These are phyloP conservation scores for Kurtzmaniella quercitrusa DNA, from an alignment of 1,139 yeast species.

Conservation along the genomic window DNA sequence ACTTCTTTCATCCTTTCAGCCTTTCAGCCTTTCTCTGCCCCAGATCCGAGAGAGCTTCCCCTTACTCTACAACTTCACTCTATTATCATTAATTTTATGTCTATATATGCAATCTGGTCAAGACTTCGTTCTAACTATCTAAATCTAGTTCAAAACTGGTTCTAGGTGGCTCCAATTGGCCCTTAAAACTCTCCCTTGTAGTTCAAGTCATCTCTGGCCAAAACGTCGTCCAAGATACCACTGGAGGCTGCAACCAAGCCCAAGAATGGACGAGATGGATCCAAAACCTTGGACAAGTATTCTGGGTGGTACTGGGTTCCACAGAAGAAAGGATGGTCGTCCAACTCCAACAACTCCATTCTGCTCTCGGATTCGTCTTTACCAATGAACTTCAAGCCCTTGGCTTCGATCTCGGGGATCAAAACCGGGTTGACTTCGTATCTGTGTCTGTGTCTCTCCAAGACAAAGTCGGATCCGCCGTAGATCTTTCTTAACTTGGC, in stretches of 20 bases:
- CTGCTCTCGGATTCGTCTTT: constrained; percentile 85
- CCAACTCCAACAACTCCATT: constrained; percentile 89
- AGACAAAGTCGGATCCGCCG: constrained; percentile 64
- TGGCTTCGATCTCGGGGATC: constrained; percentile 61
- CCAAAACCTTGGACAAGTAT: constrained; percentile 90
- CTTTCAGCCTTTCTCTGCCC: too few species aligned
- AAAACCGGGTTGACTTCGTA: constrained; percentile 91
- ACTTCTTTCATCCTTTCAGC: too few species aligned
- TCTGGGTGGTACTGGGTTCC: constrained; percentile 99
- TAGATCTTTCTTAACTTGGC: constrained; percentile 76
- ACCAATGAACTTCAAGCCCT: constrained; percentile 88
- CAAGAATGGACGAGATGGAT: constrained; percentile 93
- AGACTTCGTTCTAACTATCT: neutral
- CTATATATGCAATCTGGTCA: neutral
- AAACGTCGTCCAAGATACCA: constrained; percentile 66
- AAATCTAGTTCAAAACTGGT: too few species aligned
- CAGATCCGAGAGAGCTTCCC: neutral
- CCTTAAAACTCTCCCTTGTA: constrained; percentile 41
- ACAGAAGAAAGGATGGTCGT: constrained; percentile 80
- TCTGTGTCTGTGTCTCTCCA: constrained; percentile 98
- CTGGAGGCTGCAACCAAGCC: constrained; percentile 94
- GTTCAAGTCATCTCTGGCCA: constrained; percentile 42
- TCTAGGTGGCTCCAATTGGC: too few species aligned
- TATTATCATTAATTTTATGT: neutral
- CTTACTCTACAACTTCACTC: neutral